phyloP scores from a whole-genome alignment of 202 grass and related monocot genomes.

The Dendrocalamus latiflorus region DNA sequence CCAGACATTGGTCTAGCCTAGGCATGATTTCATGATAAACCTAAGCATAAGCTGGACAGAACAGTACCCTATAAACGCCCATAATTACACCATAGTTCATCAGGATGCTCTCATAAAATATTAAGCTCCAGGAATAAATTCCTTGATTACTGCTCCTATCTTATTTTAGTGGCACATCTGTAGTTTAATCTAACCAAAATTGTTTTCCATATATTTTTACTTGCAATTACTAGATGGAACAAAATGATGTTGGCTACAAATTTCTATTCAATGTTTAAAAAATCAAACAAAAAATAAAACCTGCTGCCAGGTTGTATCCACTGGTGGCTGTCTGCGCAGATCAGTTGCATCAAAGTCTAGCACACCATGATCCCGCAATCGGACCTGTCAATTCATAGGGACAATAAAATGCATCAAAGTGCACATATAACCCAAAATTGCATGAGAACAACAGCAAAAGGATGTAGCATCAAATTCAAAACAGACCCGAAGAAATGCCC shows the following conservation, averaged over 20 bases:
- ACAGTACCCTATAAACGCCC: not conserved
- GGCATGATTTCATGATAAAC: not conserved
- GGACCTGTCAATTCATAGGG: slow-evolving; percentile 54
- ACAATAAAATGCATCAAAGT: slow-evolving; percentile 10
- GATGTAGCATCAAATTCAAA: slow-evolving; percentile 31
- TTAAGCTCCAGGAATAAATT: not conserved
- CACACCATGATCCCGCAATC: slow-evolving; percentile 77
- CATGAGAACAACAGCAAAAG: not conserved
- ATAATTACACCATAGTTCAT: not conserved
- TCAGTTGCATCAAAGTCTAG: slow-evolving; percentile 88
- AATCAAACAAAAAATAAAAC: slow-evolving; percentile 41
- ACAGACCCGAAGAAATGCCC: slow-evolving; percentile 84
- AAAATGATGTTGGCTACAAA: not conserved
- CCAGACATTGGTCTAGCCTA: not conserved
- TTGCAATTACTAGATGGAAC: not conserved
- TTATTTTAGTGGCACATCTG: slow-evolving; percentile 5
- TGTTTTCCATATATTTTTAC: not conserved
- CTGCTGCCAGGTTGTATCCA: slow-evolving; percentile 99
- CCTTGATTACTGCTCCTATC: not conserved
- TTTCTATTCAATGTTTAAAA: slow-evolving; percentile 2
- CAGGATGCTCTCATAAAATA: not conserved
- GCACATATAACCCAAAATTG: not conserved
- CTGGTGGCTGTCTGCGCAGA: slow-evolving; percentile 76
- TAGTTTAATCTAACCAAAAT: not conserved
- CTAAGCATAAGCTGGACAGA: not conserved